phyloP scores from a whole-genome alignment of 192 early-diverging fungal species.

The Backusella australiensis region DNA sequence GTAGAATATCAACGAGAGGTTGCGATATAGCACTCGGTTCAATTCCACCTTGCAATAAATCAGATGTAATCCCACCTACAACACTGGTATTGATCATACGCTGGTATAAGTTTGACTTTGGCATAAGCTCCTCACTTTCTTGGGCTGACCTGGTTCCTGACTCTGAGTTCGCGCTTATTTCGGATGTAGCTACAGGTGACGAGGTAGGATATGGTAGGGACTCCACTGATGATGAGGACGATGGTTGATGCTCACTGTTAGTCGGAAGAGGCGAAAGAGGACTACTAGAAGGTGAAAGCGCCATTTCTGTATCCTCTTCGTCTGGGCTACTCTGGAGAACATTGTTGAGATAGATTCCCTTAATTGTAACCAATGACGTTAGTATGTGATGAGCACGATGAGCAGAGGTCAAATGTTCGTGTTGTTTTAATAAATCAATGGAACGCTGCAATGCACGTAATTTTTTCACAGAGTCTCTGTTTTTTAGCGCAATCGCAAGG shows the following conservation, averaged over 20 bases:
- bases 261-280: not conserved
- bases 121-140: conserved; percentile 4
- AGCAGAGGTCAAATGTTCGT: conserved; percentile 1
- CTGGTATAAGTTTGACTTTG: conserved; percentile 14
- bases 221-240: not conserved
- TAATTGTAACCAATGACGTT: conserved; percentile 4
- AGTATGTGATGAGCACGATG: conserved; percentile 16
- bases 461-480: not conserved
- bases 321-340: not conserved
- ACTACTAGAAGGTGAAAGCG: not conserved
- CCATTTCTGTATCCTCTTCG: not conserved
- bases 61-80: conserved; percentile 24
- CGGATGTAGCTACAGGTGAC: not conserved
- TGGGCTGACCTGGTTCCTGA: not conserved
- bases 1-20: not conserved
- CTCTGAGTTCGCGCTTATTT: not conserved
- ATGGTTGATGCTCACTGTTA: not conserved
- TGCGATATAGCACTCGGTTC: not conserved
- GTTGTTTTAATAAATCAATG: conserved; percentile 5
- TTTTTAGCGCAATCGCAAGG: conserved; percentile 2
- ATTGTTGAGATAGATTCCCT: not conserved
- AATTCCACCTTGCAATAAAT: conserved; percentile 1
- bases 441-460: not conserved
- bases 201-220: not conserved
- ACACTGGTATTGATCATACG: conserved; percentile 26